Conservation (phyloP, 2,329 filamentous ascomycete species). For the Curvularia hawaiiensis region DNA sequence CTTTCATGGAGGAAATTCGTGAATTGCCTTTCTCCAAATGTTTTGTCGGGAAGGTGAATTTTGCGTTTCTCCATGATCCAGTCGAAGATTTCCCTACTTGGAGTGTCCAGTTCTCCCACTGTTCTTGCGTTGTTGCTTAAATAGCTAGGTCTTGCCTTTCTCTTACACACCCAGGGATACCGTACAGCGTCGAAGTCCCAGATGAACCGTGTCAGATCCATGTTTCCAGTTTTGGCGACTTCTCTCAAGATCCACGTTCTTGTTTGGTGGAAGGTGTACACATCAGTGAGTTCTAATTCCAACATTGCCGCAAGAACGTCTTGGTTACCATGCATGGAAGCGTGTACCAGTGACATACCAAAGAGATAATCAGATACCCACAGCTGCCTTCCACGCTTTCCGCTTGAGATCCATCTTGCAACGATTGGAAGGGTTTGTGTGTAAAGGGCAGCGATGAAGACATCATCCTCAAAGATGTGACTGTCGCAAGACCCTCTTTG, state of each 20-base stretch:
- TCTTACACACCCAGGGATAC: background rate
- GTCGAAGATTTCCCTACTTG: background rate
- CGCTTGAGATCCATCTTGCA: background rate
- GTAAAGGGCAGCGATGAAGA: no score
- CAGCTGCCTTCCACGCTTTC: background rate
- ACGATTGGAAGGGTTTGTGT: background rate
- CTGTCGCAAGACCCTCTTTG: no score
- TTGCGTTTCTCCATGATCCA: background rate
- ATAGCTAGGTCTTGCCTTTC: background rate
- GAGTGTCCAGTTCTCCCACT: background rate
- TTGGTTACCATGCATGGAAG: background rate
- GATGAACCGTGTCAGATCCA: background rate
- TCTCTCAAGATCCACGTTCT: background rate
- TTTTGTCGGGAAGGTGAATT: background rate
- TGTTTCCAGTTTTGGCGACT: background rate
- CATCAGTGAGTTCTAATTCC: background rate
- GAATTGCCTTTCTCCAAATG: background rate
- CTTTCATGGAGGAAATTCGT: background rate
- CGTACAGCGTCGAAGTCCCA: background rate
- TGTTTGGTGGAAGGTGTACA: background rate
- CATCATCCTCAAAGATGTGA: no score
- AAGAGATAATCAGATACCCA: no score
- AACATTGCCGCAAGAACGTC: background rate
- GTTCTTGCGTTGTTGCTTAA: background rate
- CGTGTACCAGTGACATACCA: background rate